A percentile compares a stretch with the other conserved stretches of the same genome.
Evolutionary conservation across 306 rosid species (phyloP).

Genomic region (Argentina anserina): DNA sequence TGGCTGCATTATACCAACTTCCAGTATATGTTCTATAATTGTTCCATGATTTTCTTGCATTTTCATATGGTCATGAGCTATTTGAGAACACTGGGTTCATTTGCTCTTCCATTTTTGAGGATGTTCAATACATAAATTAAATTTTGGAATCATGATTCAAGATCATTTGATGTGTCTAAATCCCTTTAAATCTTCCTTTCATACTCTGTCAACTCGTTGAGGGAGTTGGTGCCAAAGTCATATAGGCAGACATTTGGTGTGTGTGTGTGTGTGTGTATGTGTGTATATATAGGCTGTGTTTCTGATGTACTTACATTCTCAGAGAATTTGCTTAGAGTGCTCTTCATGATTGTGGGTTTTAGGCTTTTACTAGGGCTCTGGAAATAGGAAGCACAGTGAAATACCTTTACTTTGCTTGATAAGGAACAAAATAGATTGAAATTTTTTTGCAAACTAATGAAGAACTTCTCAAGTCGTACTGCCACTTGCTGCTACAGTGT

Average conservation of each 20-base stretch:
- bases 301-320: background rate
- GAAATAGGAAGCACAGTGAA: background rate
- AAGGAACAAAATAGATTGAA: background rate
- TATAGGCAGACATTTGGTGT: background rate
- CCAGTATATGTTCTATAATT: background rate
- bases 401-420: background rate
- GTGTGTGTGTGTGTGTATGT: no score
- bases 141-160: background rate
- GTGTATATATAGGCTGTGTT: background rate
- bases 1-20: background rate
- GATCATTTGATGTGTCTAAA: background rate
- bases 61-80: background rate
- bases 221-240: background rate
- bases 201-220: background rate
- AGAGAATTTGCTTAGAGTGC: background rate
- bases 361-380: background rate
- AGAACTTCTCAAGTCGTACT: background rate
- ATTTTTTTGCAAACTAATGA: background rate
- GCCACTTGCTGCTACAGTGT: background rate
- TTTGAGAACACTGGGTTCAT: background rate
- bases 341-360: background rate
- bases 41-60: background rate
- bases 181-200: background rate
- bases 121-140: background rate
- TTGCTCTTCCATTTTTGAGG: background rate